A percentile compares a stretch with the other conserved stretches of the same genome.
Evolutionary conservation across 495 filamentous ascomycete genomes (phyloP).

Genomic region (Amphirosellinia nigrospora): DNA sequence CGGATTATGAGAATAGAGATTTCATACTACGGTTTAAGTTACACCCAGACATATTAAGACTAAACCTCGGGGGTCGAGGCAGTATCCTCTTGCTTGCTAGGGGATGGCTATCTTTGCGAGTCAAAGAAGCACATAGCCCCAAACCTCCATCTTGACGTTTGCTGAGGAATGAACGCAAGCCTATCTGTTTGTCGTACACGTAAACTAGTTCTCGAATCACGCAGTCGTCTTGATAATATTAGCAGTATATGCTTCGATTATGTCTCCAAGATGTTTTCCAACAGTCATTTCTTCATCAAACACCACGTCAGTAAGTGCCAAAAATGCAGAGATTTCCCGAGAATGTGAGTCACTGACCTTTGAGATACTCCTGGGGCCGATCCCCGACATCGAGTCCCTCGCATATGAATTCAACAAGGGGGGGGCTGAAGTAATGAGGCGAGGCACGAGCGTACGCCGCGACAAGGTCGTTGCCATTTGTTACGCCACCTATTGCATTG

Average conservation of each 20-base stretch:
- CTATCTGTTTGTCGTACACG: neutral
- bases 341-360: slow-evolving; percentile 28
- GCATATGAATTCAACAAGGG: slow-evolving; percentile 56
- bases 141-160: neutral
- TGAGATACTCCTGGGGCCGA: slow-evolving; percentile 51
- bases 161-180: neutral
- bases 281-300: neutral
- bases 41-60: neutral
- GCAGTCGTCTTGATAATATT: slow-evolving; percentile 4
- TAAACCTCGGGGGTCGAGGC: neutral
- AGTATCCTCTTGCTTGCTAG: neutral
- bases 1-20: neutral
- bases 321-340: neutral
- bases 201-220: neutral
- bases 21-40: neutral
- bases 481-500: slow-evolving; percentile 58
- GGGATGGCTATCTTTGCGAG: neutral
- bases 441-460: slow-evolving; percentile 57
- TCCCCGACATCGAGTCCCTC: slow-evolving; percentile 58
- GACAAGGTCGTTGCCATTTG: slow-evolving; percentile 68
- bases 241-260: neutral
- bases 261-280: slow-evolving; percentile 3
- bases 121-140: neutral
- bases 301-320: slow-evolving; percentile 23
- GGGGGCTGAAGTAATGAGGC: slow-evolving; percentile 48